A percentile compares a stretch with the other conserved stretches of the same genome.
These are phyloP conservation scores for Nakazawaea wyomingensis DNA, from an alignment of 805 yeast genomes.

Conservation along the genomic window DNA sequence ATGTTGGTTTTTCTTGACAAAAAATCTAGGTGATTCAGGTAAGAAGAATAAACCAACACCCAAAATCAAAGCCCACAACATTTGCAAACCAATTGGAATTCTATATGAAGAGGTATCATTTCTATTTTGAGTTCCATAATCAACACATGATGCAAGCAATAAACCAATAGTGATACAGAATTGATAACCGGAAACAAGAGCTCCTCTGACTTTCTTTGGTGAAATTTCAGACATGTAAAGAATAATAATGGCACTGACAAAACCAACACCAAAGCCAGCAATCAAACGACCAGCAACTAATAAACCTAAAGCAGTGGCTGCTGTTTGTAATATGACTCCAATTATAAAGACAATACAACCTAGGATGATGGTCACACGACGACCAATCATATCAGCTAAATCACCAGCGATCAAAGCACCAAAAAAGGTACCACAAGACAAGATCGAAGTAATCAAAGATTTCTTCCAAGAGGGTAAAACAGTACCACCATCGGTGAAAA, in stretches of 20 bases:
- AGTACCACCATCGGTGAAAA: slow-evolving; percentile 18
- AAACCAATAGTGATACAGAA: slow-evolving; percentile 62
- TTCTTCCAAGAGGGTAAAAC: slow-evolving; percentile 26
- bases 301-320: slow-evolving; percentile 40
- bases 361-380: slow-evolving; percentile 40
- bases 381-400: slow-evolving; percentile 38
- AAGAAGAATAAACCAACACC: slow-evolving; percentile 57
- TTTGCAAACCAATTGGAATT: slow-evolving; percentile 70
- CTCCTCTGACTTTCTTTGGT: slow-evolving; percentile 75
- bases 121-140: slow-evolving; percentile 59
- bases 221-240: slow-evolving; percentile 76
- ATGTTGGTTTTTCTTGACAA: slow-evolving; percentile 48
- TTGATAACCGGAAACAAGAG: slow-evolving; percentile 72
- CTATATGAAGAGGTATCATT: slow-evolving; percentile 57
- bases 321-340: slow-evolving; percentile 45
- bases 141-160: slow-evolving; percentile 62
- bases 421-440: slow-evolving; percentile 65
- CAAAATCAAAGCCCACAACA: slow-evolving; percentile 62
- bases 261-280: slow-evolving; percentile 77
- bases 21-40: slow-evolving; percentile 76
- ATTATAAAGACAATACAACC: slow-evolving; percentile 40
- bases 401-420: slow-evolving; percentile 65
- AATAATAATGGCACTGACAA: slow-evolving; percentile 71
- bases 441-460: slow-evolving; percentile 61
- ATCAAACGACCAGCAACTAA: slow-evolving; percentile 66